Evolutionary conservation across 1,284 basidiomycete genomes (phyloP), one percentile per base, ranked within the genome.

Genomic region (Schizophyllum amplum): DNA sequence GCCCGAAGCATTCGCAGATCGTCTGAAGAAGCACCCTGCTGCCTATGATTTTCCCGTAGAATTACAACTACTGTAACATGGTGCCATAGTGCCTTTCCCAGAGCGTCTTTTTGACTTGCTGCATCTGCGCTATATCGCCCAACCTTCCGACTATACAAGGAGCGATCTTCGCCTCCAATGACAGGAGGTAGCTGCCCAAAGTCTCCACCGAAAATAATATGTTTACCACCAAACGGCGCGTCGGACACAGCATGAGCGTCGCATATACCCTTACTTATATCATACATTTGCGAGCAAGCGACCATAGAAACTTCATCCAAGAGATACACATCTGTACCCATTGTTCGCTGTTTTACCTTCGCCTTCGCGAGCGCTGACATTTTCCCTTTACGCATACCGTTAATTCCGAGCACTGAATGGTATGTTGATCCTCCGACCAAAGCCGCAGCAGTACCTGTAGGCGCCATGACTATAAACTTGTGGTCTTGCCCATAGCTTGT

Each of bases 221-320:
- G 75, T 0, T 75, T 62, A 0, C 72, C 71, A 4, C 75, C 72
- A 62, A 75, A 76, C 0, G 64, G 54, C n/a, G 22, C 7, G 33
- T 42, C 33, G 2, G 59, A 51, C 20, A 60, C 64, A 3, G 66
- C 68, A 55, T 69, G 75, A 0, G 74, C 73, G 9, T 60, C 24
- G 11, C 46, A 57, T 1, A 75, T 52, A 0, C 68, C 68, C 17
- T 69, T 59, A 51, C 63, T 65, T 24, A 74, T 68, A 4, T 66
- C 46, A 2, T 24, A 27, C 7, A 73, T 47, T 11, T 72, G 53
- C 1, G 57, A 46, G 46, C 70, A 71, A 0, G 70, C 67, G 13
- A 76, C 61, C 73, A 75, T 76, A 0, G 75, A 77, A 0, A 76
- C 65, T 58, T 77, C 71, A 56, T 77, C 75, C 15, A 77, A 67